These are phyloP conservation scores for Chaetomium fimeti DNA, from an alignment of 495 filamentous ascomycete genomes.

Conservation along the genomic window DNA sequence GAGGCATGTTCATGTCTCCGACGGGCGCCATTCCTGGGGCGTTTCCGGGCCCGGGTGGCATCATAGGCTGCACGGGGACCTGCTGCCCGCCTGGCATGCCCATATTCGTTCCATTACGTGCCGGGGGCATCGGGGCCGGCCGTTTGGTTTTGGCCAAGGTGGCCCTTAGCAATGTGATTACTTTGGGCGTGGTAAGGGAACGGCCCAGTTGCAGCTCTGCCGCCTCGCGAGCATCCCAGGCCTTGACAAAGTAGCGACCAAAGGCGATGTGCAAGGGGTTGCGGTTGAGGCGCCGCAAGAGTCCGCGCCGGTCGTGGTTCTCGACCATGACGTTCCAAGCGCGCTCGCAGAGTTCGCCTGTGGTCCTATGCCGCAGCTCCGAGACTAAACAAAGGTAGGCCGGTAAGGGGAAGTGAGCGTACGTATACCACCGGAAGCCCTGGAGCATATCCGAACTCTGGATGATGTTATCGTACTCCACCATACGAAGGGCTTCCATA, in stretches of 20 bases:
- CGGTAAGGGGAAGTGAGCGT: slow-evolving; percentile 53
- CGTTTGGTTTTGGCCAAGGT: slow-evolving; percentile 27
- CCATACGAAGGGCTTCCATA: slow-evolving; percentile 49
- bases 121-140: slow-evolving; percentile 16
- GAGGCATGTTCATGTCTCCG: neutral
- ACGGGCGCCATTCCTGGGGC: neutral
- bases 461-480: slow-evolving; percentile 54
- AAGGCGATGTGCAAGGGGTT: slow-evolving; percentile 55
- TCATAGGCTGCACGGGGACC: neutral
- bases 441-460: slow-evolving; percentile 46
- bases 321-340: slow-evolving; percentile 52
- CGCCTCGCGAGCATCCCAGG: slow-evolving; percentile 52
- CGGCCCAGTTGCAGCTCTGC: slow-evolving; percentile 46
- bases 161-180: slow-evolving; percentile 44
- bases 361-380: slow-evolving; percentile 49
- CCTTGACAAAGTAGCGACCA: slow-evolving; percentile 50
- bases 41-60: neutral
- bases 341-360: slow-evolving; percentile 52
- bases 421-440: slow-evolving; percentile 53
- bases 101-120: neutral
- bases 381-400: slow-evolving; percentile 54
- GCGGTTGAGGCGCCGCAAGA: slow-evolving; percentile 40
- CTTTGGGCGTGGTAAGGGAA: slow-evolving; percentile 39
- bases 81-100: neutral
- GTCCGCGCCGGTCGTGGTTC: slow-evolving; percentile 48